phyloP scores from a whole-genome alignment of 2,329 filamentous ascomycete species.

The Cladosporium austrohemisphaericum region DNA sequence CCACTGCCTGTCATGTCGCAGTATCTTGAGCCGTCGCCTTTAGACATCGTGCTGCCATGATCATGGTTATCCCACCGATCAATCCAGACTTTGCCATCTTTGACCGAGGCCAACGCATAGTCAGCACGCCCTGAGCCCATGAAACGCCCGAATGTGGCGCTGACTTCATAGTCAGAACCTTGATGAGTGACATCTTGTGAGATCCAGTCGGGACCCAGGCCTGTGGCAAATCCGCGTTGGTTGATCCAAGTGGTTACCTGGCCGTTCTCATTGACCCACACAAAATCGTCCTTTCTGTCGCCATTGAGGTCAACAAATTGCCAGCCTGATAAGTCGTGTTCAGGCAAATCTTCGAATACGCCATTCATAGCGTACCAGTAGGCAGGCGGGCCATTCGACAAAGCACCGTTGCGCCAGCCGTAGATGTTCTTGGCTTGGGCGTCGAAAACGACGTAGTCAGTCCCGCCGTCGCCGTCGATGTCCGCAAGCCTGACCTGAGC shows the following conservation, averaged over 20 bases:
- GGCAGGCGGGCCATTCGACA: constrained; percentile 3
- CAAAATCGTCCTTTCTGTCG: constrained; percentile 6
- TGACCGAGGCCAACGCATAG: constrained; percentile 15
- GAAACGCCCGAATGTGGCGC: constrained; percentile 13
- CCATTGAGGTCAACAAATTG: constrained; percentile 15
- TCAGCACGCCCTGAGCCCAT: constrained; percentile 16
- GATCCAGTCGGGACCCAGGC: constrained; percentile 11
- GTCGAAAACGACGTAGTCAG: constrained; percentile 16
- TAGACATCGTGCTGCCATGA: constrained; percentile 14
- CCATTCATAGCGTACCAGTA: constrained; percentile 9
- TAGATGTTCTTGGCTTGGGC: constrained; percentile 11
- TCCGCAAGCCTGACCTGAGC: constrained; percentile 14
- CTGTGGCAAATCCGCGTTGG: constrained; percentile 8
- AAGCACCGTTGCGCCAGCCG: constrained; percentile 13
- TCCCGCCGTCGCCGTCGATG: constrained; percentile 14
- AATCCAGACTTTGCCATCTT: constrained; percentile 5
- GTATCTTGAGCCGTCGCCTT: constrained; percentile 17
- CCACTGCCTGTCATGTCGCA: constrained; percentile 18
- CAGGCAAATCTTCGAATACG: constrained; percentile 9
- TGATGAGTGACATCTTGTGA: constrained; percentile 12
- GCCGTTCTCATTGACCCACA: constrained; percentile 13
- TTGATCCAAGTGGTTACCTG: constrained; percentile 16
- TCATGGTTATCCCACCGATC: constrained; percentile 18
- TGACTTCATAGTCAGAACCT: constrained; percentile 5
- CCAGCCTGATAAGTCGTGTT: constrained; percentile 5